Evolutionary conservation across 768 basidiomycete species (phyloP), one percentile per base, ranked within the genome.

Genomic region (Amanita rubescens): DNA sequence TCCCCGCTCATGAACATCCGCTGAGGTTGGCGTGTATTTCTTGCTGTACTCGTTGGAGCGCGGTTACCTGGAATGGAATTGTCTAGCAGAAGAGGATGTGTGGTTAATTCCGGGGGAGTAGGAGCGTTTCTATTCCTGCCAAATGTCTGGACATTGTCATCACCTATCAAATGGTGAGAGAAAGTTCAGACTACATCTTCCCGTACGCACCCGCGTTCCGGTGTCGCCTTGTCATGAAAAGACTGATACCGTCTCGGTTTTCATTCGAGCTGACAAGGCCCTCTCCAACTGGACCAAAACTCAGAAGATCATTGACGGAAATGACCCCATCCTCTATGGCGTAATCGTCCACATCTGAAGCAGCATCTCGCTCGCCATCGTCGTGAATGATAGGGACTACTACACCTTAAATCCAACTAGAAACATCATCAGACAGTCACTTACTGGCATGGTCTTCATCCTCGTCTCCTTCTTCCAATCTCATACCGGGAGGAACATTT

Each of bases 71-170:
- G 61, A 14, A 68, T 65, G 5, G 82, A 75, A 27, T 73, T 76
- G 56, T 94, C 88, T 19, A 90, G 62, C 12, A 95, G 77, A 6
- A 95, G 74, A 5, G 93, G 93, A 62, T 95, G 94, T 0, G 84
- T 82, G 10, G 84, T 85, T 14, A 85, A 74, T 60, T 90, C 88
- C 22, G 80, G 74, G n/a, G 77, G 76, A 20, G 78, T 71, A 30
- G 76, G 68, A 3, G 66, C 65, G 55, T 75, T 78, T 60, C 87
- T 74, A 39, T 77, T 60, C 46, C 85, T 74, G 32, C 86, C 86
- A 58, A 88, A 86, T 30, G 87, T 71, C 35, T 81, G 78, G 19
- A 77, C 55, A 55, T 78, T 78, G 44, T 85, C 84, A 30, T 79
- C 78, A 50, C 60, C 73, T 78, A 53, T 15, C 39, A 51, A 43